phyloP scores from a whole-genome alignment of 805 yeast species.

The Suhomyces emberorum region DNA sequence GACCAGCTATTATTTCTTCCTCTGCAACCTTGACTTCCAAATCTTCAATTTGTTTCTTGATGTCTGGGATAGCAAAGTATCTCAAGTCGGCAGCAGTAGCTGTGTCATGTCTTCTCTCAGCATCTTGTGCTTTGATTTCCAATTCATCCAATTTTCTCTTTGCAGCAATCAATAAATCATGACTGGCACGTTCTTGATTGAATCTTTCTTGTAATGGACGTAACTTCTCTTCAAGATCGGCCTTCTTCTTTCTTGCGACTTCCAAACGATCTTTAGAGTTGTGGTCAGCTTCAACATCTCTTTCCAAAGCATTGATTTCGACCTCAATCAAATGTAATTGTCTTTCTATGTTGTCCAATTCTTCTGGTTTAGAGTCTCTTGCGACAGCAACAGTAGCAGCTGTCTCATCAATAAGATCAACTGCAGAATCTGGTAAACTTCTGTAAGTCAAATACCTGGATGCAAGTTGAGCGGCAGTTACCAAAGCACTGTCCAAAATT shows the following conservation, averaged over 20 bases:
- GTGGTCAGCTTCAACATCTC: conserved; percentile 83
- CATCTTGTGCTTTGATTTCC: conserved; percentile 89
- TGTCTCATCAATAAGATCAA: conserved; percentile 91
- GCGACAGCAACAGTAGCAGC: conserved; percentile 98
- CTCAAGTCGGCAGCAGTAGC: conserved; percentile 93
- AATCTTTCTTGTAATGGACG: conserved; percentile 83
- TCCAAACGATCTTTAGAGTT: conserved; percentile 83
- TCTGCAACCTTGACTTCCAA: conserved; percentile 77
- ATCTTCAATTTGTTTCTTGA: conserved; percentile 68
- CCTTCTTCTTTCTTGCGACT: conserved; percentile 74
- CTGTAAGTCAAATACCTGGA: conserved; percentile 92
- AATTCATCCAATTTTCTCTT: conserved; percentile 90
- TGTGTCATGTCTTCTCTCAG: conserved; percentile 94
- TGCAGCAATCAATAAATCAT: conserved; percentile 83
- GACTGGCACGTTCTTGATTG: conserved; percentile 83
- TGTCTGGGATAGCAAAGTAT: conserved; percentile 95
- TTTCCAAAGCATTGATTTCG: conserved; percentile 93
- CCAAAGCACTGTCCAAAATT: conserved; percentile 90
- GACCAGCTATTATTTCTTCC: conserved; percentile 60
- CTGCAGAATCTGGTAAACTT: conserved; percentile 95
- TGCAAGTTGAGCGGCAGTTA: conserved; percentile 91
- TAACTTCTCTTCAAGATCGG: conserved; percentile 79
- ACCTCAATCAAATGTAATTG: conserved; percentile 88
- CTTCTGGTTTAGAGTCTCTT: conserved; percentile 97
- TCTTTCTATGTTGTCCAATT: conserved; percentile 89